Conservation (phyloP, 495 filamentous ascomycete genomes). For the Daldinia childiae region DNA sequence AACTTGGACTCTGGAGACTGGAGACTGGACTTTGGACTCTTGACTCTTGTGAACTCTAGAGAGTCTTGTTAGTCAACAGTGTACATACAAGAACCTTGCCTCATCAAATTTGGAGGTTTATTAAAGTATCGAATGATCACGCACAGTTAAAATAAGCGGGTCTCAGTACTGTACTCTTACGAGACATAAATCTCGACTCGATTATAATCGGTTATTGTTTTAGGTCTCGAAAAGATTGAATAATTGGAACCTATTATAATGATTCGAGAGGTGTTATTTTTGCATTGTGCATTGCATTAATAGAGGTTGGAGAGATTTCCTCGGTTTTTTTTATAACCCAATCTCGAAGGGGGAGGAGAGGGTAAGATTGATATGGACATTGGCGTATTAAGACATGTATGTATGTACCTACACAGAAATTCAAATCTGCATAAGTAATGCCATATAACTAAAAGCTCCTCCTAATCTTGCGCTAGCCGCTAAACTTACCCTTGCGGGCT, state of each 20-base stretch:
- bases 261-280: conserved; percentile 1
- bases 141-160: conserved; percentile 35
- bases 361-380: conserved; percentile 15
- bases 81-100: conserved; percentile 26
- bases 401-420: conserved; percentile 10
- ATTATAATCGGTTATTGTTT: conserved; percentile 19
- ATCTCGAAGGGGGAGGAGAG: conserved; percentile 11
- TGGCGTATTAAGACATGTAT: neutral
- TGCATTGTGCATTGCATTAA: neutral
- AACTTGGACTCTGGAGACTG: conserved; percentile 1
- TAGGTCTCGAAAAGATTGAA: conserved; percentile 2
- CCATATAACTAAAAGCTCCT: conserved; percentile 9
- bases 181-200: conserved; percentile 14
- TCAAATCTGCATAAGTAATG: conserved; percentile 19
- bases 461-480: conserved; percentile 18
- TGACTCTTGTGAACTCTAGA: conserved; percentile 15
- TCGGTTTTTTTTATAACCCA: conserved; percentile 22
- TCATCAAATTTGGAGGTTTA: conserved; percentile 29
- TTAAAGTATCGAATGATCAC: conserved; percentile 42
- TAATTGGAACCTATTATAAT: conserved; percentile 8
- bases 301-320: conserved; percentile 5
- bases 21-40: too few species aligned
- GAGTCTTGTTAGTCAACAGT: conserved; percentile 33
- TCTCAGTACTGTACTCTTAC: conserved; percentile 37
- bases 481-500: conserved; percentile 2